Base-by-base conservation (phyloP, 495 filamentous ascomycete species). In the Aspergillus baeticus region DNA sequence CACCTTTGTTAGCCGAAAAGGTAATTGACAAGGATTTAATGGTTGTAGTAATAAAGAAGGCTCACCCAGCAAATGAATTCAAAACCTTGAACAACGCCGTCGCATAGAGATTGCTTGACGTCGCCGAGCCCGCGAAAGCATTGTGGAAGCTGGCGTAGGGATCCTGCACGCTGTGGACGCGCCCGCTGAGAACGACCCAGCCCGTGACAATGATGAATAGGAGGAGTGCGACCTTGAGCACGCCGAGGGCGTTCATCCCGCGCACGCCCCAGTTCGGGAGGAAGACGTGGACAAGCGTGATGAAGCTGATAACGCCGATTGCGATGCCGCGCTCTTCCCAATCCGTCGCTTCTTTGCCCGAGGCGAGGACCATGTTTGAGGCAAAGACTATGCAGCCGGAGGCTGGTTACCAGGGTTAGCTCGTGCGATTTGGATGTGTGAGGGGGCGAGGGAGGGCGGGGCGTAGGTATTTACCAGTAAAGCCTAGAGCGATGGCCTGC, bases 201-300 rank as follows among this genome's bases (percentile, higher is more conserved):
- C 73, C 73, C 2, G 75, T 77, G 31, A 70, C 63, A 1, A 73
- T 69, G 35, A 76, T 76, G 50, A 77, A 77, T 1, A 74, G 58
- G 3, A 79, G 58, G 4, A 68, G 63, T 33, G 73, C 61, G 5
- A 79, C 49, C 45, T 79, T 79, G 15, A 78, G 63, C 11, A 58
- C 63, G 5, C 66, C 64, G 6, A 78, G 57, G 0, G 65, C 11
- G 61, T 78, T 70, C 58, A 72, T 69, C 15, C 74, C 34, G 2
- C 58, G 58, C 42, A 64, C 60, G 18, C 70, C 70, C 29, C 64
- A 38, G 10, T 62, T 56, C 42, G 72, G 60, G 13, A 63, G 21
- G 26, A 68, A 55, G 5, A 59, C 61, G 44, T 74, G 71, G 10
- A 69, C 43, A 5, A 64, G 56, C 2, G 69, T 69, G 4, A 69